These are phyloP conservation scores for Trametes sp. DNA, from an alignment of 1,284 basidiomycete species.

Conservation along the genomic window DNA sequence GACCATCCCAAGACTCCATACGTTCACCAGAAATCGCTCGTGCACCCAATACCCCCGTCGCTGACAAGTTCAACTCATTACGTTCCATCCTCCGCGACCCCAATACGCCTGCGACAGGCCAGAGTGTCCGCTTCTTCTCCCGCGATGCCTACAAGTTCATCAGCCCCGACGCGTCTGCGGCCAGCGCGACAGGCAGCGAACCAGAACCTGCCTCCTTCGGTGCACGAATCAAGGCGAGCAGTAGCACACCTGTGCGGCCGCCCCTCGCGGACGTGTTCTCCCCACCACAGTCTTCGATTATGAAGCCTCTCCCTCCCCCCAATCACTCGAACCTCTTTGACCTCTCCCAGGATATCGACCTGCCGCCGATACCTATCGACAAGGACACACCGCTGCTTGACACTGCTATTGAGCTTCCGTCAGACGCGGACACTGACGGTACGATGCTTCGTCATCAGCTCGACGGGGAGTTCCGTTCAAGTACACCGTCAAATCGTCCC, in stretches of 20 bases:
- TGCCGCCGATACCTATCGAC: slow-evolving; percentile 55
- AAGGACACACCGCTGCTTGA: slow-evolving; percentile 53
- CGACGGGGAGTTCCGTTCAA: slow-evolving; percentile 21
- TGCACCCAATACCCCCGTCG: slow-evolving; percentile 39
- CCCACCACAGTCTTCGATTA: slow-evolving; percentile 38
- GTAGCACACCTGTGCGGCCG: slow-evolving; percentile 36
- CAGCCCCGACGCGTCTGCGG: slow-evolving; percentile 66
- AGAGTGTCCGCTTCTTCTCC: slow-evolving; percentile 79
- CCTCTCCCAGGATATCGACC: slow-evolving; percentile 55
- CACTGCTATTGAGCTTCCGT: slow-evolving; percentile 47
- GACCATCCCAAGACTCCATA: slow-evolving; percentile 35
- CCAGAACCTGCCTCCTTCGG: slow-evolving; percentile 33
- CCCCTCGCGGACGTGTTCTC: slow-evolving; percentile 43
- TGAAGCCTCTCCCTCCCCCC: slow-evolving; percentile 44
- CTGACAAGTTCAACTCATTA: slow-evolving; percentile 50
- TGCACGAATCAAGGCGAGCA: slow-evolving; percentile 21
- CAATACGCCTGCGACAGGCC: slow-evolving; percentile 75
- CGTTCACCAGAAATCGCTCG: slow-evolving; percentile 33
- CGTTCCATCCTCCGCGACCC: slow-evolving; percentile 75
- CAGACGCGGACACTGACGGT: slow-evolving; percentile 42
- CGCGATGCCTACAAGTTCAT: slow-evolving; percentile 68
- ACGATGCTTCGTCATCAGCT: slow-evolving; percentile 7
- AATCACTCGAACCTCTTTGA: slow-evolving; percentile 58
- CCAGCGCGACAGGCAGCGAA: slow-evolving; percentile 49
- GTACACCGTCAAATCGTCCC: slow-evolving; percentile 26